Percentiles rank a stretch among this genome's conserved stretches.
Evolutionary conservation across 208 protist genomes (phyloP).

Genomic region (Phytomonas francai): DNA sequence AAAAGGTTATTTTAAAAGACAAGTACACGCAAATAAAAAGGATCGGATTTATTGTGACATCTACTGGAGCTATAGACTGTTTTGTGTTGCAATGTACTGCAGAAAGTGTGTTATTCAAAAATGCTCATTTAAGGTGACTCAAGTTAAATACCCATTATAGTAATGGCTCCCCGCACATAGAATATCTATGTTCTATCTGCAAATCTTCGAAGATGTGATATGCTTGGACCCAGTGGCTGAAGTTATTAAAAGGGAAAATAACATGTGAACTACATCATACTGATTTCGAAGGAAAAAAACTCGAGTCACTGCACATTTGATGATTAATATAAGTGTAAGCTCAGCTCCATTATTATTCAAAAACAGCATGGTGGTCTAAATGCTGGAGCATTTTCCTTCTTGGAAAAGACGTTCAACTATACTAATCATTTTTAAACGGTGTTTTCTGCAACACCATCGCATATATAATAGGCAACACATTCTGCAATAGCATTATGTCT

Average conservation of each 20-base stretch:
- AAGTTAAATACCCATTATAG: not conserved
- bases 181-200: not conserved
- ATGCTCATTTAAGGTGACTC: not conserved
- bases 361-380: not conserved
- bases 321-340: not conserved
- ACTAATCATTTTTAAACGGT: not conserved
- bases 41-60: not conserved
- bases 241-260: not conserved
- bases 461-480: not conserved
- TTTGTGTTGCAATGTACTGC: not conserved
- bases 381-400: not conserved
- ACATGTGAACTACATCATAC: not conserved
- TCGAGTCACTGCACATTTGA: not conserved
- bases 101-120: not conserved
- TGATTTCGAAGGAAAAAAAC: not conserved
- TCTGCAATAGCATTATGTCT: not conserved
- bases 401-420: not conserved
- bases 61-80: not conserved
- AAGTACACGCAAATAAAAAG: not conserved
- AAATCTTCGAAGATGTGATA: not conserved
- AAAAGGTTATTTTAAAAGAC: not conserved
- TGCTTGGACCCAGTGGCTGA: not conserved
- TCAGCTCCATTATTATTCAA: not conserved
- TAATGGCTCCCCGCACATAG: not conserved
- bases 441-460: not conserved